Conservation (phyloP, 257 asterid genomes). For the Solanum virginianum region DNA sequence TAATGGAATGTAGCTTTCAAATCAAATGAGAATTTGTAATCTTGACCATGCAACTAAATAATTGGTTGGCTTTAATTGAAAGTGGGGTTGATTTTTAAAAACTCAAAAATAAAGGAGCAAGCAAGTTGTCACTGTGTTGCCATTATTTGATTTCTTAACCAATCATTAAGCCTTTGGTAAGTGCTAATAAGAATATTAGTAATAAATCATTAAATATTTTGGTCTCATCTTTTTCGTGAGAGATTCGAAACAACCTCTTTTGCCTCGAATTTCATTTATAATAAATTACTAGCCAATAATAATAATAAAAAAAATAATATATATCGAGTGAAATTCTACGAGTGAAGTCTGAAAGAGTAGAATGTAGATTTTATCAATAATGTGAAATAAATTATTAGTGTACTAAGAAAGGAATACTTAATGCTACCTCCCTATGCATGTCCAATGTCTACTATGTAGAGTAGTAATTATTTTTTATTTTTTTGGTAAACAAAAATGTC, state of each 20-base stretch:
- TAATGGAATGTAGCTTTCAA: slow-evolving; percentile 32
- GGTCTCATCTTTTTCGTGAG: no score
- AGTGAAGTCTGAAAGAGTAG: no score
- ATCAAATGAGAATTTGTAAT: slow-evolving; percentile 30
- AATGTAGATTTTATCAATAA: no score
- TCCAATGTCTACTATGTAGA: background rate
- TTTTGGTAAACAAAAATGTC: background rate
- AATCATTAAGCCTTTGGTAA: background rate
- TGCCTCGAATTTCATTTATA: no score
- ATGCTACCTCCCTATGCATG: background rate
- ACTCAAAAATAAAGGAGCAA: background rate
- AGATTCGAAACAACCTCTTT: no score
- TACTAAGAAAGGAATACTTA: background rate
- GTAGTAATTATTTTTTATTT: no score
- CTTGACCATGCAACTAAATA: slow-evolving; percentile 9
- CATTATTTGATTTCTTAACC: background rate
- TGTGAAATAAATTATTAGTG: background rate
- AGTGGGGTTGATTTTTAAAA: background rate
- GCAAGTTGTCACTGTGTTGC: background rate
- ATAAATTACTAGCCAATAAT: no score
- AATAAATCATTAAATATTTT: background rate
- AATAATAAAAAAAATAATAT: no score
- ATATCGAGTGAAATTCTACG: accelerated
- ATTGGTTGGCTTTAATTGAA: slow-evolving; percentile 8
- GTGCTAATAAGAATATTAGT: background rate